Conservation (phyloP, 306 rosid species). For the Trichosanthes cucumerina region DNA sequence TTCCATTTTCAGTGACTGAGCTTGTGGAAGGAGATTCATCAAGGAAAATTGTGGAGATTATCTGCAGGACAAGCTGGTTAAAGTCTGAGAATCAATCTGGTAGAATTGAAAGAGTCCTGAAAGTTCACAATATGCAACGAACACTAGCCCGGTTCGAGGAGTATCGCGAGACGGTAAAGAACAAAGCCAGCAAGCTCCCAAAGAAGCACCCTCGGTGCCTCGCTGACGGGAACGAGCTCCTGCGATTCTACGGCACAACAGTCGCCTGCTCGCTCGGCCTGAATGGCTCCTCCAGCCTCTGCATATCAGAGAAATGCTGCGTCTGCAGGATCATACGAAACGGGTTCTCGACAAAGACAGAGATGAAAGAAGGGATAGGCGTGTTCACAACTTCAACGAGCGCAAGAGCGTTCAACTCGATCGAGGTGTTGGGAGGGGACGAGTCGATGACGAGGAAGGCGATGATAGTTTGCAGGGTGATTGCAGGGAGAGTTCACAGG, state of each 20-base stretch:
- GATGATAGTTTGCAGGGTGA: conserved; percentile 64
- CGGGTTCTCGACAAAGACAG: conserved; percentile 75
- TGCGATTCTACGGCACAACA: conserved; percentile 80
- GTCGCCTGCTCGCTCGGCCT: conserved; percentile 65
- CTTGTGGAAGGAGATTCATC: conserved; percentile 97
- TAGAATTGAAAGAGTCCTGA: conserved; percentile 68
- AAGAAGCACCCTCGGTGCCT: conserved; percentile 91
- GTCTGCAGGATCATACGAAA: conserved; percentile 78
- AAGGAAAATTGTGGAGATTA: conserved; percentile 79
- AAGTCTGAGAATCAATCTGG: conserved; percentile 72
- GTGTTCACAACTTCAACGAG: conserved; percentile 94
- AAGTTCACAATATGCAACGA: conserved; percentile 92
- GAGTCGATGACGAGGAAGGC: conserved; percentile 36
- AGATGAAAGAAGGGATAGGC: conserved; percentile 68
- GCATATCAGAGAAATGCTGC: conserved; percentile 60
- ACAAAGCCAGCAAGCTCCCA: conserved; percentile 76
- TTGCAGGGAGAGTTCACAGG: conserved; percentile 86
- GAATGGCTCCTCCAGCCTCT: conserved; percentile 66
- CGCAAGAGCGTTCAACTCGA: conserved; percentile 71
- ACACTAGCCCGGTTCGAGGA: conserved; percentile 84
- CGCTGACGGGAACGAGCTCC: conserved; percentile 92
- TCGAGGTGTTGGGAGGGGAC: conserved; percentile 34
- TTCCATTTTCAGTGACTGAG: conserved; percentile 51
- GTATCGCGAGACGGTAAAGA: conserved; percentile 70
- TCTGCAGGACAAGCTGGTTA: conserved; percentile 78